These are phyloP conservation scores for Pythium monospermum DNA, from an alignment of 352 stramenopile genomes.

Conservation along the genomic window DNA sequence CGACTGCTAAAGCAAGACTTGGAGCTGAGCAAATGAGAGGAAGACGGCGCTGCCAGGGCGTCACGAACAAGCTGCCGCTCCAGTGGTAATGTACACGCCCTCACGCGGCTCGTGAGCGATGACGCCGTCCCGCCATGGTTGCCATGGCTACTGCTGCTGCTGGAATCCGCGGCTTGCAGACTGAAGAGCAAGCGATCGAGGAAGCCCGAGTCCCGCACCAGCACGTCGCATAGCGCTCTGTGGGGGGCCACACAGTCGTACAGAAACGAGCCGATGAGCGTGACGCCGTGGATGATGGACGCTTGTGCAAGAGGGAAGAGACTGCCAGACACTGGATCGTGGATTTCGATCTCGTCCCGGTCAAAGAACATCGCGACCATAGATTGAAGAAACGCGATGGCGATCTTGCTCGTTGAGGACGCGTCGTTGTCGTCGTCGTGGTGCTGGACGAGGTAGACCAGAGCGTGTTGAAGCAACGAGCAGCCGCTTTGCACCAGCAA, in stretches of 20 bases:
- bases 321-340: slow-evolving; percentile 11
- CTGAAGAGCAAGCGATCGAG: slow-evolving; percentile 49
- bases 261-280: slow-evolving; percentile 16
- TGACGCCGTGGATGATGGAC: slow-evolving; percentile 16
- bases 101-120: slow-evolving; percentile 12
- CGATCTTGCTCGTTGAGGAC: slow-evolving; percentile 12
- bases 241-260: slow-evolving; percentile 11
- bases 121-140: background rate
- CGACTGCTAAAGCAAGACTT: background rate
- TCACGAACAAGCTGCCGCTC: slow-evolving; percentile 19
- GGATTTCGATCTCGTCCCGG: slow-evolving; percentile 21
- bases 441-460: slow-evolving; percentile 4
- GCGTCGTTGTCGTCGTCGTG: background rate
- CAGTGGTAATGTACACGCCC: slow-evolving; percentile 23
- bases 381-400: slow-evolving; percentile 8
- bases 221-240: slow-evolving; percentile 17
- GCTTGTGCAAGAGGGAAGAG: slow-evolving; percentile 9
- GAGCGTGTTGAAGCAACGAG: slow-evolving; percentile 21
- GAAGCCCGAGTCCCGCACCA: slow-evolving; percentile 32
- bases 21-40: too few relatives aligned
- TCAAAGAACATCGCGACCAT: slow-evolving; percentile 21
- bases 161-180: slow-evolving; percentile 15
- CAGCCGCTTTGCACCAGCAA: slow-evolving; percentile 31
- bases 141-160: too few relatives aligned
- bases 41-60: background rate